Evolutionary conservation across 208 protist genomes (phyloP), one percentile per base, ranked within the genome.

Genomic region (Leishmania mexicana): DNA sequence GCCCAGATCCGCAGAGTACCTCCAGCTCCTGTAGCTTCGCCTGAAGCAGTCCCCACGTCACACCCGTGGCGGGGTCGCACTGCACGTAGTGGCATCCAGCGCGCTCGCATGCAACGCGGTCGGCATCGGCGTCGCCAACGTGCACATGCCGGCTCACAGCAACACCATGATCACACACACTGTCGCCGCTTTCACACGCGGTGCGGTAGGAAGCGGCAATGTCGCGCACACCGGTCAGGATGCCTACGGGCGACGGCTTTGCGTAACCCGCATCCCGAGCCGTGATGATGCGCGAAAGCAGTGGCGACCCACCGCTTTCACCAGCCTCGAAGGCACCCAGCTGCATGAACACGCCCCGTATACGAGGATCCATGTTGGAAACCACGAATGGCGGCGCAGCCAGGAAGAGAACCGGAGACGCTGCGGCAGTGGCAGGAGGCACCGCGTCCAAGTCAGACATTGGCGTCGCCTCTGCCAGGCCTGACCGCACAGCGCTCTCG

Each of bases 181-280:
- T 40, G 4, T 42, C 81, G 77, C 42, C 62, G 47, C 60, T 51
- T 64, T 31, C 80, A 71, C 54, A 75, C 24, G 45, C 19, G 51
- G 65, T 53, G 51, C 75, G 64, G 65, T 79, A 74, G 6, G 76
- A 53, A 65, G 38, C 78, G 31, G 71, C 77, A 38, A 83, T 76
- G 17, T 82, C 76, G 3, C 83, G 71, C 49, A 85, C 79, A 8
- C 86, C 83, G 17, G 62, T 38, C 67, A 79, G 71, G 58, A 97
- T 80, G 8, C 94, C 94, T 0, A 49, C 40, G 19, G 89, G 79
- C 11, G 92, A 97, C 21, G 94, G 94, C 80, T 97, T 97, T 17
- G 87, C 90, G 49, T 77, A 78, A 35, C 90, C 90, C 31, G 92
- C 76, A 19, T 85, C 83, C 31, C 80, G 71, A 21, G 89, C 81